Evolutionary conservation across 2,329 filamentous ascomycete species (phyloP).

Genomic region (Penicillium fuscoglaucum): DNA sequence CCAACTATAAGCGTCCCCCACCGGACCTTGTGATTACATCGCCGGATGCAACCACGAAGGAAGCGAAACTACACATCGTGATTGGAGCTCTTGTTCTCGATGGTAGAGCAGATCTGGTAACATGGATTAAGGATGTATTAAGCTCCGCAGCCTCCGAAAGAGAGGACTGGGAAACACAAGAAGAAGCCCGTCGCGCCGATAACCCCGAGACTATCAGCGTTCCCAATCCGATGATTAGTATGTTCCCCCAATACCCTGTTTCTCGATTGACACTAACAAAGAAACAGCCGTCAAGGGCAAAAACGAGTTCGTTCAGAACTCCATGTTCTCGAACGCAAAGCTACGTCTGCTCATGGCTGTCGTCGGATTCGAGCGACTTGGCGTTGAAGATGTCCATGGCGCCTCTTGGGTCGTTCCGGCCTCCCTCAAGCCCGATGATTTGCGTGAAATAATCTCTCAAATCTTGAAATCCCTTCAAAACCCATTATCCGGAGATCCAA

Average conservation of each 20-base stretch:
- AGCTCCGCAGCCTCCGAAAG: slow-evolving; percentile 69
- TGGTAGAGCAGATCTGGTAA: slow-evolving; percentile 71
- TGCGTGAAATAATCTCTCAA: slow-evolving; percentile 68
- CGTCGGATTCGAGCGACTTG: slow-evolving; percentile 66
- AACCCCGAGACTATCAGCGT: slow-evolving; percentile 30
- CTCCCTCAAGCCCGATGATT: slow-evolving; percentile 60
- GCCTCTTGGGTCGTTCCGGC: slow-evolving; percentile 77
- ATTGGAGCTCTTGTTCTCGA: slow-evolving; percentile 79
- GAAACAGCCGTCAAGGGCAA: slow-evolving; percentile 61
- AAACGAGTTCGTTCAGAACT: slow-evolving; percentile 64
- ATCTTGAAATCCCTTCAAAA: slow-evolving; percentile 78
- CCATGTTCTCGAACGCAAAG: slow-evolving; percentile 87
- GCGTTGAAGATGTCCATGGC: slow-evolving; percentile 69
- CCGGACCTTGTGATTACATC: slow-evolving; percentile 82
- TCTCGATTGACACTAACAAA: slow-evolving; percentile 9
- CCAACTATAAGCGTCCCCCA: slow-evolving; percentile 66
- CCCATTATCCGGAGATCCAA: slow-evolving; percentile 75
- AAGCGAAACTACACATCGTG: slow-evolving; percentile 75
- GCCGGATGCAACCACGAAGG: slow-evolving; percentile 60
- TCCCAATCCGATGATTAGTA: slow-evolving; percentile 46
- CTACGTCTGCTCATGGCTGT: slow-evolving; percentile 81
- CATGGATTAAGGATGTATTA: slow-evolving; percentile 77
- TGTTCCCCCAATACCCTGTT: slow-evolving; percentile 30
- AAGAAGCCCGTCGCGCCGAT: slow-evolving; percentile 58
- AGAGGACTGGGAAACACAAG: slow-evolving; percentile 72